Percentiles rank a stretch among this genome's conserved stretches.
phyloP scores from a whole-genome alignment of 495 filamentous ascomycete genomes.

The Pseudevernia furfuracea region DNA sequence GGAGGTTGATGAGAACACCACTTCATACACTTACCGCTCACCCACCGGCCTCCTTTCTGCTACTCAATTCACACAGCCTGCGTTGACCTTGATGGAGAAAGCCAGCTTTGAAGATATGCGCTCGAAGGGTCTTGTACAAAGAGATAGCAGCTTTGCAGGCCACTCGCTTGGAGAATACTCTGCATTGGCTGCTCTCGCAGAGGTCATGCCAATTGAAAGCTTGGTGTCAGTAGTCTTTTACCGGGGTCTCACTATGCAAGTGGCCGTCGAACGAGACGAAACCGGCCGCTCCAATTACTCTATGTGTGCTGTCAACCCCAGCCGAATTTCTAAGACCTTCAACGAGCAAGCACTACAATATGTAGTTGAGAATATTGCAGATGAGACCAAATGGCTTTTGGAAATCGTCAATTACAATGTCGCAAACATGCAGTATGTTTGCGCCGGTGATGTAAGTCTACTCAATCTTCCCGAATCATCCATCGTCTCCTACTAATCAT shows the following conservation, averaged over 20 bases:
- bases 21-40: conserved; percentile 93
- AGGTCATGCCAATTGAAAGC: conserved; percentile 98
- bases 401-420: conserved; percentile 99
- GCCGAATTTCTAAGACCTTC: conserved; percentile 94
- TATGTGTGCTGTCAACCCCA: conserved; percentile 98
- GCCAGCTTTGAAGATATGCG: conserved; percentile 99
- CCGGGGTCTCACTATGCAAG: conserved; percentile 97
- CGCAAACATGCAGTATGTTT: conserved; percentile 97
- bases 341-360: conserved; percentile 94
- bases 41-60: conserved; percentile 92
- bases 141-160: conserved; percentile 93
- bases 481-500: conserved; percentile 84
- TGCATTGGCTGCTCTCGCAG: conserved; percentile 88
- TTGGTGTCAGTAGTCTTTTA: conserved; percentile 99
- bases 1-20: conserved; percentile 82
- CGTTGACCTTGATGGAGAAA: conserved; percentile 98
- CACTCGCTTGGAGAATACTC: conserved; percentile 99
- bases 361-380: conserved; percentile 84
- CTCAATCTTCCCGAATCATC: conserved; percentile 87
- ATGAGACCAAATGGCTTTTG: conserved; percentile 86
- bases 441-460: conserved; percentile 90
- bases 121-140: conserved; percentile 88
- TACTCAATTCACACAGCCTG: conserved; percentile 97
- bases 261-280: conserved; percentile 93
- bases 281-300: conserved; percentile 90